Evolutionary conservation across 2,329 filamentous ascomycete species (phyloP), one percentile per base, ranked within the genome.

Genomic region (Aspergillus clavatus): DNA sequence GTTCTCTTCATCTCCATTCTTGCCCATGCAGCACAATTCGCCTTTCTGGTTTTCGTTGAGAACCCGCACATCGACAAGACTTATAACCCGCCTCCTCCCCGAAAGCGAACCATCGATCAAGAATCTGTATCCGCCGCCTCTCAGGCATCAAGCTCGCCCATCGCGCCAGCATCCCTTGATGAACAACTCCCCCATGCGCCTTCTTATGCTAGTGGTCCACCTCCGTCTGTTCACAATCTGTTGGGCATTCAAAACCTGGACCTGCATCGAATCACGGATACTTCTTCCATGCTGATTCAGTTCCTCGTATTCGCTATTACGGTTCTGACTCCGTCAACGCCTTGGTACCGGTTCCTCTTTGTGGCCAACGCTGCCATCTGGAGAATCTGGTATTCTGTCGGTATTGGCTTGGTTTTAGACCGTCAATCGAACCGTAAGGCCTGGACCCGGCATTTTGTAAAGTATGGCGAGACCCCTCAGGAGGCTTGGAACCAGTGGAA

Each of bases 401-500:
- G 93, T 19, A 80, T 98, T 21, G 93, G 91, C 36, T 78, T 87
- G 57, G 83, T 97, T 48, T 79, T 98, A 38, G 83, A 88, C 58
- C 78, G 81, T 44, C 93, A 98, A 68, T 96, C 91, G 16, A 84
- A 85, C 60, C 82, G 84, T 69, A 97, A 97, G 72, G 83, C 86
- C 67, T 97, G 93, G 89, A 97, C 91, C 12, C 83, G 93, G 21
- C 93, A 98, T 72, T 98, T 97, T 63, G 80, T 98, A 70, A 98
- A 98, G 67, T 96, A 86, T 60, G 93, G 93, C 50, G 93, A 97
- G 66, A 89, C 80, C 50, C 84, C 84, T 3, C 84, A 86, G 50
- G 93, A 97, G 69, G 91, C 91, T 3, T 98, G 93, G 93, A 83
- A 86, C 45, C 91, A 98, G 66, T 98, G 93, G 93, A 97, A 96